Evolutionary conservation across 306 rosid genomes (phyloP), one percentile per base, ranked within the genome.

Genomic region (Dalbergia cultrata): DNA sequence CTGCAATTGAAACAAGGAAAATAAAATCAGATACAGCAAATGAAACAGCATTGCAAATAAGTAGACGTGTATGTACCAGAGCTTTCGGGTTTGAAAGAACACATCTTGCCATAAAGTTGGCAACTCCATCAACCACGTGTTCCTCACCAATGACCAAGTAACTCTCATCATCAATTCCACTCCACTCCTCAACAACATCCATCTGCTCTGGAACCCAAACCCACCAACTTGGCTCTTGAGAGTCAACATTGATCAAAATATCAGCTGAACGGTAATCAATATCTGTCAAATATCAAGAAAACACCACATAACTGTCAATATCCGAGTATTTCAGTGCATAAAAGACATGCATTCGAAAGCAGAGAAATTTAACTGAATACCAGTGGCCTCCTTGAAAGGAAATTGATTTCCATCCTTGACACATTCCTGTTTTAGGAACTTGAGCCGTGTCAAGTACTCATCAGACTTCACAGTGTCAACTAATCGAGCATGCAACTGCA

Each of bases 61-160:
- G 61, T 22, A 44, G 22, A 77, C 3, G 47, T 5, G 19, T 18
- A 58, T 73, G 43, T 83, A 89, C 99, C 88, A 56, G 86, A 82
- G 97, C 85, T 82, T 91, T 90, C 0, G 99, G 97, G 80, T 93
- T 91, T 22, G 99, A 85, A 89, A 93, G 72, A 75, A 91, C 68
- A 81, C 99, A 95, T 81, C 84, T 88, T 6, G 97, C 99, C 93
- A 95, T 90, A 73, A 95, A 95, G 84, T 90, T 86, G 63, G 97
- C 94, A 85, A 95, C 91, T 73, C 97, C 99, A 78, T 95, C 97
- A 44, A 95, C 90, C 72, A 95, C 99, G 71, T 90, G 95, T 81
- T 93, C 99, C 80, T 93, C 95, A 52, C 85, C 81, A 43, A 95
- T 90, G 87, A 95, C 84, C 69, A 95, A 41, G 86, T 95, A 95